Conservation (phyloP, 257 asterid genomes). For the Echites panduratus region DNA sequence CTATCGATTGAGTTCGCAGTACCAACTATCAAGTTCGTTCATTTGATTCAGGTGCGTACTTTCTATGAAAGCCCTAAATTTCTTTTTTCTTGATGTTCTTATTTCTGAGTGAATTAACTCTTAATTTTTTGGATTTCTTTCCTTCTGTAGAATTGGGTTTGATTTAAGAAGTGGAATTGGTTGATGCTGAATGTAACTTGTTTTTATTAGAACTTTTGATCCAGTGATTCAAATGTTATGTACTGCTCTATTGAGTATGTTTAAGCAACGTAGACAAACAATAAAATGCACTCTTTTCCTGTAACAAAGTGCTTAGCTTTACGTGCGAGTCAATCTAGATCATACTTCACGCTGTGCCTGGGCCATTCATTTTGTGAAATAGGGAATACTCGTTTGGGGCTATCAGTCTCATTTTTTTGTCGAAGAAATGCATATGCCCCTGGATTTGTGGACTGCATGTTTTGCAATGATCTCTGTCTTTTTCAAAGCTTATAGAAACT, state of each 20-base stretch:
- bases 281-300: neutral
- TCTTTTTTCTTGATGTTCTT: neutral
- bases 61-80: neutral
- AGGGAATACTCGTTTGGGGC: neutral
- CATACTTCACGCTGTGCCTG: neutral
- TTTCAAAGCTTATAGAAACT: neutral
- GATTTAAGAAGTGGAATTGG: neutral
- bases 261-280: neutral
- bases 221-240: neutral
- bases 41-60: neutral
- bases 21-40: neutral
- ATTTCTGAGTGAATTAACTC: neutral
- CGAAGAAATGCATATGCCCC: neutral
- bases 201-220: neutral
- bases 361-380: neutral
- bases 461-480: neutral
- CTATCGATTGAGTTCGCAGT: neutral
- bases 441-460: neutral
- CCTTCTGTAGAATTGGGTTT: neutral
- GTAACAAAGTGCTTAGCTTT: neutral
- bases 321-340: neutral
- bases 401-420: neutral
- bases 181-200: neutral
- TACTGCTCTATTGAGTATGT: neutral
- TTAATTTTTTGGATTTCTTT: neutral